These are phyloP conservation scores for Plenodomus biglobosus DNA, from an alignment of 2,329 filamentous ascomycete genomes.

Conservation along the genomic window DNA sequence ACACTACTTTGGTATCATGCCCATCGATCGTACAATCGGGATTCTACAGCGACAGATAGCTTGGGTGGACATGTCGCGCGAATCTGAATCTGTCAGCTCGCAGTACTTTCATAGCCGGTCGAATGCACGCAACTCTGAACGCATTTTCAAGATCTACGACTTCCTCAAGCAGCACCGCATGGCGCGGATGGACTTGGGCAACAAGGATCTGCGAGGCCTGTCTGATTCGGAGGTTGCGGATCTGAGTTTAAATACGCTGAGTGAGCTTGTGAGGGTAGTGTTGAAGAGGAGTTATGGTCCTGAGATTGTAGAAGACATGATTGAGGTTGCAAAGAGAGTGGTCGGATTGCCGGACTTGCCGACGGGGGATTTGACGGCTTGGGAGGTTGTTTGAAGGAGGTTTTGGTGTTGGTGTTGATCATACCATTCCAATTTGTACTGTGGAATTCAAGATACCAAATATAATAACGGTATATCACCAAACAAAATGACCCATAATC, in stretches of 20 bases:
- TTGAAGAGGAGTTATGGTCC: conserved; percentile 26
- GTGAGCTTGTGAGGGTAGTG: conserved; percentile 36
- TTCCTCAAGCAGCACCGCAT: conserved; percentile 23
- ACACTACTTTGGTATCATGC: conserved; percentile 29
- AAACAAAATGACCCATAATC: background rate
- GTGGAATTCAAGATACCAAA: background rate
- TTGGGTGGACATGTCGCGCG: conserved; percentile 30
- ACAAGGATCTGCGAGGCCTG: conserved; percentile 14
- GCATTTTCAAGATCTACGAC: conserved; percentile 21
- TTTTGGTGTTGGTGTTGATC: too few species aligned
- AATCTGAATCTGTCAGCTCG: conserved; percentile 6
- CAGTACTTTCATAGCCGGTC: conserved; percentile 18
- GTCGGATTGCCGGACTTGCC: conserved; percentile 28
- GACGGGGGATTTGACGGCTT: conserved; percentile 38
- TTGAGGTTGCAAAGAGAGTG: conserved; percentile 28
- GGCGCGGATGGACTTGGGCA: conserved; percentile 16
- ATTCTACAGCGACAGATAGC: conserved; percentile 34
- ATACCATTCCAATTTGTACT: too few species aligned
- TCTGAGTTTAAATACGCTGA: conserved; percentile 30
- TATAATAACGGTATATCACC: background rate
- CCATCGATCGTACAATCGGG: conserved; percentile 18
- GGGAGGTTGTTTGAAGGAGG: conserved; percentile 15
- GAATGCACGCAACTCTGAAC: conserved; percentile 14
- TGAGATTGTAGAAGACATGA: conserved; percentile 32
- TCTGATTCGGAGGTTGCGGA: conserved; percentile 27